Evolutionary conservation across 768 basidiomycete genomes (phyloP), one percentile per base, ranked within the genome.

Genomic region (Pleurotus giganteus): DNA sequence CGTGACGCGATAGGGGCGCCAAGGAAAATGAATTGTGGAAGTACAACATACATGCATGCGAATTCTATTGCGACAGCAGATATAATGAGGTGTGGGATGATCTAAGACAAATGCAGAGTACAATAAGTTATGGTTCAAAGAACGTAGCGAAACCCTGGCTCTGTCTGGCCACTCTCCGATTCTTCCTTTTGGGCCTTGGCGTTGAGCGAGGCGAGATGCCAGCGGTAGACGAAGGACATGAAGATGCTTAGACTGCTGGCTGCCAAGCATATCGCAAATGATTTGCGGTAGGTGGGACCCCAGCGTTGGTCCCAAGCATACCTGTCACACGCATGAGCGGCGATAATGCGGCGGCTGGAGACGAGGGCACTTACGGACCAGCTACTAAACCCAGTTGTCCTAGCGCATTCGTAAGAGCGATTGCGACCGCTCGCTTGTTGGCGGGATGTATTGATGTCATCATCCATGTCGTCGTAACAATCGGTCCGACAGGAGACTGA

Each of bases 201-300:
- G 32, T 57, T 57, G 26, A 53, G 31, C 13, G 56, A 32, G 2
- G 50, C 56, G 23, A 57, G 50, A 27, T 57, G 56, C 28, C 37
- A 44, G 6, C 51, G 32, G 27, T 54, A 57, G 11, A 57, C 23
- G 27, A 44, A 45, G 7, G 51, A 57, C 56, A 57, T 57, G 11
- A 52, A 27, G 24, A 57, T 57, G 11, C 51, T 52, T n/a, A 57
- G 26, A 13, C 42, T 43, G 27, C 51, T 42, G 19, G 56, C 56
- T 24, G 34, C 51, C 28, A 57, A 28, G n/a, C 51, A 57, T 15
- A 57, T 57, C 9, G 42, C 56, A 19, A 57, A 57, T 12, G 56
- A 57, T 13, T 34, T 53, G 17, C 50, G 37, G 42, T 57, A 57
- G 13, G 56, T 39, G 4, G 31, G 54, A 13, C 54, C 41, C 54